Percentiles rank a stretch among this genome's conserved stretches.
phyloP scores from a whole-genome alignment of 1,139 yeast genomes.

The Yamadazyma aaseri region DNA sequence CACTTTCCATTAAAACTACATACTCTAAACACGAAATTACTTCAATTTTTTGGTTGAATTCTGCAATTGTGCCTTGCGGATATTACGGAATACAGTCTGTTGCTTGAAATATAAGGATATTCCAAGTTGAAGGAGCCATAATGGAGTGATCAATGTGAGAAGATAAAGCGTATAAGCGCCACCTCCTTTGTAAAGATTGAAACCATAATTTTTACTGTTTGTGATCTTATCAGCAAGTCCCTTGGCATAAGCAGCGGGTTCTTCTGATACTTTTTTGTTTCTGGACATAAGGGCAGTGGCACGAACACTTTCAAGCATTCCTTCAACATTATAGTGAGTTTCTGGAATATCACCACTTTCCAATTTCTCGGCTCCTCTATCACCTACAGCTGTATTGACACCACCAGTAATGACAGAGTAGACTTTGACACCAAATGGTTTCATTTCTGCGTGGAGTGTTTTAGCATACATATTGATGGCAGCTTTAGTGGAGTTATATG shows the following conservation, averaged over 20 bases:
- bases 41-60: too few relatives aligned
- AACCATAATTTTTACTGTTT: conserved; percentile 5
- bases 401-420: conserved; percentile 40
- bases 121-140: conserved; percentile 27
- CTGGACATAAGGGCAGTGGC: conserved; percentile 28
- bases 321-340: conserved; percentile 26
- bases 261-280: conserved; percentile 15
- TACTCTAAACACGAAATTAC: too few relatives aligned
- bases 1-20: too few relatives aligned
- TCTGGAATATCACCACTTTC: conserved; percentile 1
- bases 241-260: conserved; percentile 30
- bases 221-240: conserved; percentile 25
- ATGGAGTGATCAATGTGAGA: conserved; percentile 25
- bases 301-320: conserved; percentile 25
- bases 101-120: conserved; percentile 31
- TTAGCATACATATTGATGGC: conserved; percentile 17
- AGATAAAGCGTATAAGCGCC: conserved; percentile 24
- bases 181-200: conserved; percentile 17
- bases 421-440: conserved; percentile 35
- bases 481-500: conserved; percentile 34
- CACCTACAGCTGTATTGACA: conserved; percentile 34
- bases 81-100: conserved; percentile 19
- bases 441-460: conserved; percentile 15
- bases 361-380: conserved; percentile 1
- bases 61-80: too few relatives aligned